Evolutionary conservation across 1,139 yeast species (phyloP).

Genomic region (Yamadazyma aaseri): DNA sequence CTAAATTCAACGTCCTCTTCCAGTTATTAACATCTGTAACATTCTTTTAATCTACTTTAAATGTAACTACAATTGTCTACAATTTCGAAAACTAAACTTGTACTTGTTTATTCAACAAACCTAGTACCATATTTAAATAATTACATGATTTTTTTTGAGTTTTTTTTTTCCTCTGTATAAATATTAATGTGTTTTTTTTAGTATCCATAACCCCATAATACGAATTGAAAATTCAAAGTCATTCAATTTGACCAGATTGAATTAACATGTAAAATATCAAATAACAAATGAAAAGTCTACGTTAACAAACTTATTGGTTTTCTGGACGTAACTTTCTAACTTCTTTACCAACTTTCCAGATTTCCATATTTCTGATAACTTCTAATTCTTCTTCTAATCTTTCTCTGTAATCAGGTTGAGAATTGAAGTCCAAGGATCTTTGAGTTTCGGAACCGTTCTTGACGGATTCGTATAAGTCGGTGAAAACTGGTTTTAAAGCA

Average conservation of each 20-base stretch:
- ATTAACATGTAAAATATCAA: conserved; percentile 5
- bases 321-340: conserved; percentile 99
- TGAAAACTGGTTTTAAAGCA: conserved; percentile 97
- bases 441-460: conserved; percentile 96
- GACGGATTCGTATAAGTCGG: conserved; percentile 92
- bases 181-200: conserved; percentile 8
- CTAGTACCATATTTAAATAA: conserved; percentile 26
- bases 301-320: conserved; percentile 59
- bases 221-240: conserved; percentile 25
- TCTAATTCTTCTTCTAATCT: conserved; percentile 91
- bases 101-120: conserved; percentile 45
- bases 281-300: not conserved
- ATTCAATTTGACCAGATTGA: conserved; percentile 17
- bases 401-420: conserved; percentile 96
- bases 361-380: conserved; percentile 94
- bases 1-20: no score
- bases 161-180: conserved; percentile 16
- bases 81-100: conserved; percentile 1
- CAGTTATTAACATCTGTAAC: no score
- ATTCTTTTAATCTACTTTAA: no score
- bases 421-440: conserved; percentile 97
- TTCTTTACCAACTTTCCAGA: conserved; percentile 99
- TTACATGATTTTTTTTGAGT: conserved; percentile 14
- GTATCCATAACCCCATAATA: conserved; percentile 11
- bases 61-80: not conserved